Evolutionary conservation across 2,329 filamentous ascomycete species (phyloP), one percentile per base, ranked within the genome.

Genomic region (Monosporascus sp.): DNA sequence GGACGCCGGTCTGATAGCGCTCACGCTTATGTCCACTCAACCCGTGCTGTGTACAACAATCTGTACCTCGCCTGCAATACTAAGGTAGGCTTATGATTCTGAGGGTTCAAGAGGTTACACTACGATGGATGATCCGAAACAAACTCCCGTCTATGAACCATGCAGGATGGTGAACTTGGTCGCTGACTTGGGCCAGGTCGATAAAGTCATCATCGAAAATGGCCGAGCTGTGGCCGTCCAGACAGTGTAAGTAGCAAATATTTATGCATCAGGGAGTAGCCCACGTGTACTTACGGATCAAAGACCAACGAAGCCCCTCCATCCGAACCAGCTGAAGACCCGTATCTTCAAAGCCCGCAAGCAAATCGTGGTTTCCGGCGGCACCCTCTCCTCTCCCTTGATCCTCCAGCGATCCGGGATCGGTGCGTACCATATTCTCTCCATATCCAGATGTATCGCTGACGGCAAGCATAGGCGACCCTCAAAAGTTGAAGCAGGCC

Each of bases 361-460:
- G 75, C 84, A 88, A 65, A 85, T 90, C 56, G 83, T 91, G 48
- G 79, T 90, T 20, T 86, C 83, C 46, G 83, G 85, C 46, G 88
- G 88, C 37, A 90, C 87, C 3, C 73, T 90, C 14, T 88, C 85
- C 60, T 89, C 86, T 0, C 88, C 88, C 2, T 72, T 89, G 31
- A 86, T 91, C 60, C 82, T 91, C 8, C 86, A 91, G 73, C 78
- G 86, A 57, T 90, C 86, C 53, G 87, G 88, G 54, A 83, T 91
- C 52, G 85, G 75, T 69, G 60, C 46, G 60, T 55, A 17, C 17
- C 22, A n/a, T 4, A 24, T 31, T 20, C 9, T 11, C 5, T 7
- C 37, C 9, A 11, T 18, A 11, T 11, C 38, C 9, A 39, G 38
- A 8, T 39, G 38, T 11, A 20, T 7, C 38, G 11, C 39, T 42